Conservation (phyloP, 2,329 filamentous ascomycete genomes). For the Alternaria viburni region DNA sequence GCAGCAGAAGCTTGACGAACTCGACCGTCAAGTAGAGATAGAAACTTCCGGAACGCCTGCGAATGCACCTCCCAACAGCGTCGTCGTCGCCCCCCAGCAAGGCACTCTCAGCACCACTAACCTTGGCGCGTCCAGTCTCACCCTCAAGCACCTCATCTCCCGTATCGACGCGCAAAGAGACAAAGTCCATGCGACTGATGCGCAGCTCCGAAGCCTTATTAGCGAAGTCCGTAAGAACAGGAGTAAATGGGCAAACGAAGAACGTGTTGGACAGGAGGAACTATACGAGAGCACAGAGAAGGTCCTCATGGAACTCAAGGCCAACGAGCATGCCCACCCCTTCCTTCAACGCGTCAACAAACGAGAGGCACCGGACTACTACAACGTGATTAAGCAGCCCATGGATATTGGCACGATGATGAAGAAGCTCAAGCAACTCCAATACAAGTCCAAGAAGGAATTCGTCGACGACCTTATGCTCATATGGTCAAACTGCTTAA, state of each 20-base stretch:
- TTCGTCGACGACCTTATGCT: slow-evolving; percentile 93
- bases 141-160: slow-evolving; percentile 94
- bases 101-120: slow-evolving; percentile 93
- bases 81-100: slow-evolving; percentile 67
- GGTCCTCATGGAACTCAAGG: slow-evolving; percentile 94
- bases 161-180: slow-evolving; percentile 92
- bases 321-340: slow-evolving; percentile 95
- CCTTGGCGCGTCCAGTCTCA: slow-evolving; percentile 92
- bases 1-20: slow-evolving; percentile 94
- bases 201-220: slow-evolving; percentile 89
- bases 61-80: slow-evolving; percentile 58
- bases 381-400: slow-evolving; percentile 89
- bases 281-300: slow-evolving; percentile 97
- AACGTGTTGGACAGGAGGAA: slow-evolving; percentile 96
- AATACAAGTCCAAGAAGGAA: slow-evolving; percentile 76
- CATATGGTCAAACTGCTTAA: slow-evolving; percentile 96
- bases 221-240: slow-evolving; percentile 97
- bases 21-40: slow-evolving; percentile 92
- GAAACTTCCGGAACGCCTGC: slow-evolving; percentile 77
- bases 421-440: slow-evolving; percentile 82
- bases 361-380: slow-evolving; percentile 94
- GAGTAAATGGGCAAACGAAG: slow-evolving; percentile 98
- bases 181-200: slow-evolving; percentile 88
- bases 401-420: slow-evolving; percentile 99
- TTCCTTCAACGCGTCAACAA: slow-evolving; percentile 96